phyloP scores from a whole-genome alignment of 768 basidiomycete species.

The Podaxis sp. region DNA sequence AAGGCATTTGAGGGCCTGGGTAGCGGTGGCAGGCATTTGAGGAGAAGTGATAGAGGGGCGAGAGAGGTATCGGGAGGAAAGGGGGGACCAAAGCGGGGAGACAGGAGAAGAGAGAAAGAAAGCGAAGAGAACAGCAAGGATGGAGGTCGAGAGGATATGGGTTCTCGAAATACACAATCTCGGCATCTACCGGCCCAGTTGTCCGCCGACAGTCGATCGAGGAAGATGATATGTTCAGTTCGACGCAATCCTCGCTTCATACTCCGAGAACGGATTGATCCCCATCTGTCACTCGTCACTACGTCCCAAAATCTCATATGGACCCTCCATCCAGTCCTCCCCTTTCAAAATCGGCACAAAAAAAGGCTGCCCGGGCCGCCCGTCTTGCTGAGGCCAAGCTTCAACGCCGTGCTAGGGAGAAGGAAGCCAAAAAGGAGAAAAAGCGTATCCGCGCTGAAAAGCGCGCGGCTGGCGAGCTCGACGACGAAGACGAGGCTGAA shows the following conservation, averaged over 20 bases:
- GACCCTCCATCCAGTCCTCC: slow-evolving; percentile 21
- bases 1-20: slow-evolving; percentile 42
- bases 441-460: slow-evolving; percentile 57
- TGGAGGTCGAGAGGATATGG: slow-evolving; percentile 23
- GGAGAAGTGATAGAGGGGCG: slow-evolving; percentile 11
- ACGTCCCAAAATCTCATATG: slow-evolving; percentile 4
- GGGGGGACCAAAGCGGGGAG: slow-evolving; percentile 16
- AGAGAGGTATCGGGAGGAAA: slow-evolving; percentile 12
- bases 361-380: slow-evolving; percentile 71
- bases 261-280: slow-evolving; percentile 10
- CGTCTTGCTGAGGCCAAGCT: slow-evolving; percentile 64
- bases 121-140: slow-evolving; percentile 23
- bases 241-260: not conserved
- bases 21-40: slow-evolving; percentile 30
- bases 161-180: slow-evolving; percentile 39
- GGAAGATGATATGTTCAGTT: not conserved
- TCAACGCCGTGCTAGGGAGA: slow-evolving; percentile 75
- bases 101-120: slow-evolving; percentile 20
- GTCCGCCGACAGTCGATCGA: slow-evolving; percentile 8
- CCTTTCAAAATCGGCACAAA: slow-evolving; percentile 78
- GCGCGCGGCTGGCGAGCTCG: slow-evolving; percentile 63
- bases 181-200: slow-evolving; percentile 42
- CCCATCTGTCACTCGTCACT: slow-evolving; percentile 10
- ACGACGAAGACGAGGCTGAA: slow-evolving; percentile 40
- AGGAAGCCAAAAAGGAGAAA: slow-evolving; percentile 73